Conservation (phyloP, 306 rosid species). For the Pterocarpus santalinus region DNA sequence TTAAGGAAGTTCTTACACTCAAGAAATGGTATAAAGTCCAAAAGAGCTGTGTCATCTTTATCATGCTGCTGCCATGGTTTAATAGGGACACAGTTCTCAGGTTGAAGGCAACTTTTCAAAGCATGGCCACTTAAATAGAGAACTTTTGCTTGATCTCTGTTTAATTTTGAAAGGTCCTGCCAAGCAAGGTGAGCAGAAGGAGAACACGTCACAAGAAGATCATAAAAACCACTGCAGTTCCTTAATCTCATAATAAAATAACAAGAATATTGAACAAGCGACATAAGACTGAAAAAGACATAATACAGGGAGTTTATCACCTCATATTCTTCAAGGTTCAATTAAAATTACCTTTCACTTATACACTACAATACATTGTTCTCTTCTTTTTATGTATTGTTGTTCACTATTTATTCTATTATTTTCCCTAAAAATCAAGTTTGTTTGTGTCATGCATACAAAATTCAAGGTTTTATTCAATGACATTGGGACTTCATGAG, state of each 20-base stretch:
- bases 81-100: conserved; percentile 77
- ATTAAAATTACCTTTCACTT: neutral
- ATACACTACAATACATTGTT: neutral
- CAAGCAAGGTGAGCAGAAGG: conserved; percentile 31
- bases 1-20: conserved; percentile 85
- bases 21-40: conserved; percentile 95
- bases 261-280: neutral
- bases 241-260: neutral
- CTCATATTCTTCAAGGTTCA: neutral
- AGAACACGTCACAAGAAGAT: conserved; percentile 1
- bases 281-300: neutral
- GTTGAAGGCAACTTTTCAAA: conserved; percentile 83
- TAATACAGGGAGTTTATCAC: neutral
- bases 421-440: neutral
- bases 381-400: neutral
- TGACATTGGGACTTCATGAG: neutral
- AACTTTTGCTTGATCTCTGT: conserved; percentile 85
- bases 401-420: neutral
- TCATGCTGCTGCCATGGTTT: conserved; percentile 84
- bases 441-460: neutral
- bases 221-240: neutral
- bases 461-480: conserved; percentile 5
- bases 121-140: conserved; percentile 97
- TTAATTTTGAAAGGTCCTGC: conserved; percentile 94
- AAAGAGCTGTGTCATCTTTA: conserved; percentile 80